Conservation (phyloP, 352 stramenopile species). For the Aphanomyces invadans region DNA sequence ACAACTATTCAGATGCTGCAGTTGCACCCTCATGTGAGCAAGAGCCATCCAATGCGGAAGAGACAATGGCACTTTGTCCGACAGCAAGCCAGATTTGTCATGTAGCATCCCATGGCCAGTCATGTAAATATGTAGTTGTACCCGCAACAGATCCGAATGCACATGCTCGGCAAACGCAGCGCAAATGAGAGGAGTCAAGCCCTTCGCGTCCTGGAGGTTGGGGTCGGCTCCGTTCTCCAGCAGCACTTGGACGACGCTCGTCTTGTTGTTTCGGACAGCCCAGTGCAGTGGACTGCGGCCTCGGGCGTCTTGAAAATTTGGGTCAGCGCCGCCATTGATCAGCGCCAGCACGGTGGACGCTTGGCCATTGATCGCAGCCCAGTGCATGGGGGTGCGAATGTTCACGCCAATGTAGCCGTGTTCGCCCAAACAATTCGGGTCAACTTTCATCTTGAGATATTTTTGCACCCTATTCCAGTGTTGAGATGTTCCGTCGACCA, state of each 20-base stretch:
- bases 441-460: slow-evolving; percentile 61
- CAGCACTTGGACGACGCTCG: slow-evolving; percentile 55
- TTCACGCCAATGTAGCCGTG: slow-evolving; percentile 74
- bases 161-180: slow-evolving; percentile 61
- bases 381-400: slow-evolving; percentile 71
- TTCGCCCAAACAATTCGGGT: slow-evolving; percentile 67
- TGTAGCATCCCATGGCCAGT: too few species aligned
- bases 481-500: too few species aligned
- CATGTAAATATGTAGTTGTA: background rate
- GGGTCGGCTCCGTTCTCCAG: slow-evolving; percentile 48
- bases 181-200: slow-evolving; percentile 72
- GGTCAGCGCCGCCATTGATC: slow-evolving; percentile 47
- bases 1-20: background rate
- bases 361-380: slow-evolving; percentile 64
- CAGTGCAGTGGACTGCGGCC: slow-evolving; percentile 66
- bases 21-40: background rate
- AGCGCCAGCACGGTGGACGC: slow-evolving; percentile 50
- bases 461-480: slow-evolving; percentile 48
- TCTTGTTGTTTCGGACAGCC: slow-evolving; percentile 63
- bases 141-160: slow-evolving; percentile 60
- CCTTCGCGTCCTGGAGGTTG: slow-evolving; percentile 61
- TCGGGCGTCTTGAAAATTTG: slow-evolving; percentile 57
- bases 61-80: too few species aligned
- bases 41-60: too few species aligned
- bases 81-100: too few species aligned